These are phyloP conservation scores for Phytophthora foliorum DNA, from an alignment of 352 stramenopile genomes.

Conservation along the genomic window DNA sequence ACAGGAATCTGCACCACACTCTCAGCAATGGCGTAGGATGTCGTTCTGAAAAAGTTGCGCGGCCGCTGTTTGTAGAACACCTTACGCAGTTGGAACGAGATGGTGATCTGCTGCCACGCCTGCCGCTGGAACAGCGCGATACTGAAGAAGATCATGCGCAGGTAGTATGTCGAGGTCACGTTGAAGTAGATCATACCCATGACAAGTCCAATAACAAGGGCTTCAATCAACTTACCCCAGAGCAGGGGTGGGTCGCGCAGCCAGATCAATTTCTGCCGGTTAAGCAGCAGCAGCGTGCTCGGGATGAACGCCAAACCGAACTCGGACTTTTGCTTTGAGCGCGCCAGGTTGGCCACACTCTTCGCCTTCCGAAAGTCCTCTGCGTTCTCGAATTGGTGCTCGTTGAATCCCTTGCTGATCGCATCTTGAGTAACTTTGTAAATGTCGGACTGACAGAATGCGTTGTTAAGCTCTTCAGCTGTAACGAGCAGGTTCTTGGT, in stretches of 20 bases:
- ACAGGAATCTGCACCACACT: conserved; percentile 67
- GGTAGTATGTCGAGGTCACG: conserved; percentile 62
- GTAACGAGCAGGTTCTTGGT: conserved; percentile 35
- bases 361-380: conserved; percentile 72
- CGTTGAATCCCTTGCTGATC: conserved; percentile 63
- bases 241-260: conserved; percentile 66
- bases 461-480: conserved; percentile 61
- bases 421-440: conserved; percentile 66
- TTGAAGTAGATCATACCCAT: conserved; percentile 83
- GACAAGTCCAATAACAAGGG: conserved; percentile 76
- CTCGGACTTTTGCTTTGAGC: conserved; percentile 58
- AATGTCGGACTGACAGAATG: conserved; percentile 64
- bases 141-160: conserved; percentile 82
- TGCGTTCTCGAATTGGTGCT: conserved; percentile 62
- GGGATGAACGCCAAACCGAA: conserved; percentile 59
- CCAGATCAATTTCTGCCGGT: conserved; percentile 76
- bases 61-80: conserved; percentile 93
- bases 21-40: conserved; percentile 81
- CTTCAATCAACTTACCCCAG: conserved; percentile 72
- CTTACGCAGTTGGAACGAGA: conserved; percentile 74
- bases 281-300: conserved; percentile 62
- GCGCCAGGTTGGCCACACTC: conserved; percentile 53
- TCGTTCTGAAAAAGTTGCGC: conserved; percentile 91
- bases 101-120: conserved; percentile 77
- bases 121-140: conserved; percentile 78